phyloP scores from a whole-genome alignment of 352 stramenopile genomes.

The Phytophthora hibernalis region DNA sequence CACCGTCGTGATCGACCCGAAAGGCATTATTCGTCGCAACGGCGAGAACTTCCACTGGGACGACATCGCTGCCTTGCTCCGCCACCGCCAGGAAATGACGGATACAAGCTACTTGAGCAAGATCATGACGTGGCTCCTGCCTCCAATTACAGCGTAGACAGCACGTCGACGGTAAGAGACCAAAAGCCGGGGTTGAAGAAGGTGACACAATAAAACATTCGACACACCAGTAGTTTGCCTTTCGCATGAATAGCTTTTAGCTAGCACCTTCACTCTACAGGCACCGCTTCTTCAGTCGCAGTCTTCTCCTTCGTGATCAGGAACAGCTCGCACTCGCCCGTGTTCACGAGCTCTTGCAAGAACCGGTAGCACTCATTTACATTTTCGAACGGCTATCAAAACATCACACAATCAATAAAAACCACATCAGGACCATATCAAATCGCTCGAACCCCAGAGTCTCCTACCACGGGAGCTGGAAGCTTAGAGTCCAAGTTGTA shows the following conservation, averaged over 20 bases:
- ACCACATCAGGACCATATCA: constrained; percentile 1
- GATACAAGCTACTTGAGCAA: constrained; percentile 18
- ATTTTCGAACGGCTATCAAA: constrained; percentile 50
- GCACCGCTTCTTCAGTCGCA: background rate
- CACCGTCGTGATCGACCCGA: constrained; percentile 54
- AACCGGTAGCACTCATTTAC: constrained; percentile 60
- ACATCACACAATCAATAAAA: constrained; percentile 4
- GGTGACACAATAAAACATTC: background rate
- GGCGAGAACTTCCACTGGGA: constrained; percentile 70
- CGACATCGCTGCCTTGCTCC: constrained; percentile 58
- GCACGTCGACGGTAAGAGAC: background rate
- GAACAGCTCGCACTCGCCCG: constrained; percentile 80
- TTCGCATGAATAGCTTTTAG: background rate
- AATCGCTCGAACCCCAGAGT: background rate
- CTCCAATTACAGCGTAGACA: constrained; percentile 23
- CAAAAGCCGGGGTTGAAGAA: background rate
- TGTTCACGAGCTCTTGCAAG: constrained; percentile 71
- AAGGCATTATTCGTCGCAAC: constrained; percentile 58
- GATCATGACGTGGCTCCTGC: constrained; percentile 38
- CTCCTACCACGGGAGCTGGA: constrained; percentile 46
- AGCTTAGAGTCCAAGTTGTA: constrained; percentile 88
- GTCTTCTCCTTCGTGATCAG: constrained; percentile 36
- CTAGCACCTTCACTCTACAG: background rate
- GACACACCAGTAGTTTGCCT: background rate
- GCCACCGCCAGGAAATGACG: constrained; percentile 47